phyloP scores from a whole-genome alignment of 129 eudicot genomes.

The Arctium minus region DNA sequence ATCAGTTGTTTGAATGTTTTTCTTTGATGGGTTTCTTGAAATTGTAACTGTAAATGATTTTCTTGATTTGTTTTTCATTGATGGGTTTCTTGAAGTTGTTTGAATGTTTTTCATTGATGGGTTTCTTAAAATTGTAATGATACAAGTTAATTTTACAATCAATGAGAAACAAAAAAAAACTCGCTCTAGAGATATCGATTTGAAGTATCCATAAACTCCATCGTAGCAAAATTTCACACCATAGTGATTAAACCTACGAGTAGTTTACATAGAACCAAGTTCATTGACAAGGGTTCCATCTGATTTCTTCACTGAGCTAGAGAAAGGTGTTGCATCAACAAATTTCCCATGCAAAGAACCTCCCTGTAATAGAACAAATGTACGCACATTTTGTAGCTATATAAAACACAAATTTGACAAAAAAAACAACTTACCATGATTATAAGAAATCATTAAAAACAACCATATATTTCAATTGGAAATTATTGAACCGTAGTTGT shows the following conservation, averaged over 20 bases:
- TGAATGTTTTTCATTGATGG: too few species aligned
- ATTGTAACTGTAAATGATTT: too few species aligned
- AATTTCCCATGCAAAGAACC: conserved; percentile 77
- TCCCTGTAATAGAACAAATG: conserved; percentile 41
- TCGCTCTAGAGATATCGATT: too few species aligned
- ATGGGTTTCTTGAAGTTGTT: too few species aligned
- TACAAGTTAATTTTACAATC: too few species aligned
- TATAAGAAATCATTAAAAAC: too few species aligned
- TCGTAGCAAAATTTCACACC: conserved; percentile 82
- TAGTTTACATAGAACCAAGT: conserved; percentile 64
- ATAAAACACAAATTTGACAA: neutral
- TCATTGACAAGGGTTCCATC: conserved; percentile 52
- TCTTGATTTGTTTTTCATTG: too few species aligned
- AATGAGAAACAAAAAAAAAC: too few species aligned
- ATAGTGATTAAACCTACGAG: conserved; percentile 64
- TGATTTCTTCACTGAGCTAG: conserved; percentile 45
- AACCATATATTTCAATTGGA: neutral
- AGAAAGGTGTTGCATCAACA: conserved; percentile 78
- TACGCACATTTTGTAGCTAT: neutral
- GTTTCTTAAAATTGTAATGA: too few species aligned
- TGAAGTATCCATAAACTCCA: conserved; percentile 61
- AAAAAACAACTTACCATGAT: neutral
- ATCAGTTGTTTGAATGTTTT: too few species aligned
- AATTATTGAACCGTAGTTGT: neutral
- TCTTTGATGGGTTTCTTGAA: too few species aligned